Evolutionary conservation across 805 yeast genomes (phyloP).

Genomic region (Yarrowia osloensis): DNA sequence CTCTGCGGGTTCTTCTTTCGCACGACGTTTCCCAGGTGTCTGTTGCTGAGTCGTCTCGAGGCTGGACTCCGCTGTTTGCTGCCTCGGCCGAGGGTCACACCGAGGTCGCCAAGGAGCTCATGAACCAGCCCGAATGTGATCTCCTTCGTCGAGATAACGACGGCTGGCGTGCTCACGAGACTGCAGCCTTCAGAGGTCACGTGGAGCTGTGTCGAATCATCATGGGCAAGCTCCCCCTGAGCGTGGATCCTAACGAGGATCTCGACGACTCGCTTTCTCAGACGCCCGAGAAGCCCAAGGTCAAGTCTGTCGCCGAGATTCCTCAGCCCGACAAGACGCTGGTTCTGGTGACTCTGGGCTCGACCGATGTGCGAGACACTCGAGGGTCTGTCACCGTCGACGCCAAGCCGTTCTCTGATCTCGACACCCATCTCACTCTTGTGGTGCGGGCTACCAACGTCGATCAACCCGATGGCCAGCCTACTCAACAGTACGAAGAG

Average conservation of each 20-base stretch:
- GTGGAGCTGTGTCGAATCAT: constrained; percentile 65
- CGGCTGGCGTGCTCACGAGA: constrained; percentile 98
- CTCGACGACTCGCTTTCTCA: background rate
- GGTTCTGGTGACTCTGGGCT: constrained; percentile 80
- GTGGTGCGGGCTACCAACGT: constrained; percentile 53
- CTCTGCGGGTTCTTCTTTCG: constrained; percentile 60
- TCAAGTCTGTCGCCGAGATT: constrained; percentile 63
- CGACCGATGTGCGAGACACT: constrained; percentile 75
- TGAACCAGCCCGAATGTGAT: constrained; percentile 52
- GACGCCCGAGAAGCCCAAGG: constrained; percentile 10
- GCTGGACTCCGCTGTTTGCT: constrained; percentile 91
- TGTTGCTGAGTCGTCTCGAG: constrained; percentile 72
- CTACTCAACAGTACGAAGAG: constrained; percentile 5
- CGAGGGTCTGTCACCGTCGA: constrained; percentile 70
- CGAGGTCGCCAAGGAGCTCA: constrained; percentile 57
- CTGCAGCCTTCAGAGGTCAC: constrained; percentile 89
- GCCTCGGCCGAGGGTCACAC: constrained; percentile 84
- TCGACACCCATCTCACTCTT: constrained; percentile 84
- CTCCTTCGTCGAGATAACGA: constrained; percentile 67
- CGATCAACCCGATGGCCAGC: constrained; percentile 47
- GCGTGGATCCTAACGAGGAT: background rate
- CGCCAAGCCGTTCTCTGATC: constrained; percentile 73
- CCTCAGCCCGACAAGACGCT: constrained; percentile 61
- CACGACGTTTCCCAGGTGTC: constrained; percentile 69
- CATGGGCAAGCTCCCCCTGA: constrained; percentile 35